These are phyloP conservation scores for Saccharomycopsis oosterbeekiorum DNA, from an alignment of 805 yeast species.

Conservation along the genomic window DNA sequence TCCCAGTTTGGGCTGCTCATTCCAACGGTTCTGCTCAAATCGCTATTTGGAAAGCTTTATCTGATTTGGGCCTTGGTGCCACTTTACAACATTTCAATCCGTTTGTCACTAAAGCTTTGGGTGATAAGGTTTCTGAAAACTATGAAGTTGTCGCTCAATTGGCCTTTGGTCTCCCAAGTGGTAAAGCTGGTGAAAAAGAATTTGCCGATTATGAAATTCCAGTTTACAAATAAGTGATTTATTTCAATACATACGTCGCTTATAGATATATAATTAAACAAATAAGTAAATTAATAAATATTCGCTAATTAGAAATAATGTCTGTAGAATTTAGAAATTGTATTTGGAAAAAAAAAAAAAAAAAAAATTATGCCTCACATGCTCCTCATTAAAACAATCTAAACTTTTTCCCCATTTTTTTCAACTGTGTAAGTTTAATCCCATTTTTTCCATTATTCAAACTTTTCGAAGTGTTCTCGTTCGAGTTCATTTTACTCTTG, in stretches of 20 bases:
- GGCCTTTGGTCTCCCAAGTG: constrained; percentile 38
- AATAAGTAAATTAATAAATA: background rate
- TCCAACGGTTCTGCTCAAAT: constrained; percentile 43
- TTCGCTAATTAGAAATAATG: background rate
- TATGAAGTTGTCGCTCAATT: constrained; percentile 42
- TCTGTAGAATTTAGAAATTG: too few relatives aligned
- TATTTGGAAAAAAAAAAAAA: too few relatives aligned
- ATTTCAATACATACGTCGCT: background rate
- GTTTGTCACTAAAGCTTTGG: constrained; percentile 31
- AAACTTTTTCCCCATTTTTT: background rate
- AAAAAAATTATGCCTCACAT: background rate
- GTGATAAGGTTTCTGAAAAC: constrained; percentile 28
- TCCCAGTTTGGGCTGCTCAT: constrained; percentile 41
- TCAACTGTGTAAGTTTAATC: background rate
- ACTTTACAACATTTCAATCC: constrained; percentile 46
- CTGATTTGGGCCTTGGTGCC: constrained; percentile 37
- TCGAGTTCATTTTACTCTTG: background rate
- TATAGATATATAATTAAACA: background rate
- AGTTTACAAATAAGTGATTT: background rate
- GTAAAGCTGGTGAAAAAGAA: constrained; percentile 29
- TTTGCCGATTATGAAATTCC: constrained; percentile 32
- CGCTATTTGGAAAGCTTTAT: constrained; percentile 38
- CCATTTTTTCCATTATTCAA: background rate
- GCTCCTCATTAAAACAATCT: background rate
- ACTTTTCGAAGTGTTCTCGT: background rate